Base-by-base conservation (phyloP, 2,329 filamentous ascomycete genomes). In the Venturia asperata region DNA sequence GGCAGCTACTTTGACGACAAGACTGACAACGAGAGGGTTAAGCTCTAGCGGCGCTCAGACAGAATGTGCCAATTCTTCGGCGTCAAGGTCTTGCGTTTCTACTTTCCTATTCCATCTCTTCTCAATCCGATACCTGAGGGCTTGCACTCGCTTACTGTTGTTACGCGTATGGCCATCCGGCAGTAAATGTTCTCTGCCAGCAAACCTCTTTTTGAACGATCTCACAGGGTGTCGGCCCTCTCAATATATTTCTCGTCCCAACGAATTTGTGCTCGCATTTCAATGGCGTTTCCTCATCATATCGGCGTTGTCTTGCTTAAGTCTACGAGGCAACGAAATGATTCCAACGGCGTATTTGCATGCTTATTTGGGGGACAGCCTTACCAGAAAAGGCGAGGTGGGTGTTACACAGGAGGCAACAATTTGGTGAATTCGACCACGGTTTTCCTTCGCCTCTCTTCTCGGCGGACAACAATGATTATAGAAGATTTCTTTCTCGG, bases 1-100 rank as follows among this genome's bases (percentile, higher is more conserved):
- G 52, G 52, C 52, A 21, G 52, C 30, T 58, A 58, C 52, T 34
- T 58, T 6, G 52, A 58, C 5, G 52, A 52, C 47, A 52, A 6
- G 47, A 7, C 2, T n/a, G 47, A n/a, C 10, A 34, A 19, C 9
- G 15, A 39, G 15, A 13, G 30, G 37, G 52, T 27, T 7, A 34
- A 5, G 52, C 17, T 58, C 30, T 58, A 52, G 3, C 13, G 10
- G 47, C 21, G 21, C 5, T 11, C 24, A 15, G 11, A 58, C 17
- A 58, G 3, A 37, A 34, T 37, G 30, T 27, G 11, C n/a, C 17
- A n/a, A 3, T 19, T 47, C 39, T 47, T 47, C 11, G 24, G 27
- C 27, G 49, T 17, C 49, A 1, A 17, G 19, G 39, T 41, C 39
- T 15, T 15, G 21, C 11, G 47, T 6, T 24, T 27, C 37, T 15